These are phyloP conservation scores for Boletus subparvulus DNA, from an alignment of 768 basidiomycete species.

Conservation along the genomic window DNA sequence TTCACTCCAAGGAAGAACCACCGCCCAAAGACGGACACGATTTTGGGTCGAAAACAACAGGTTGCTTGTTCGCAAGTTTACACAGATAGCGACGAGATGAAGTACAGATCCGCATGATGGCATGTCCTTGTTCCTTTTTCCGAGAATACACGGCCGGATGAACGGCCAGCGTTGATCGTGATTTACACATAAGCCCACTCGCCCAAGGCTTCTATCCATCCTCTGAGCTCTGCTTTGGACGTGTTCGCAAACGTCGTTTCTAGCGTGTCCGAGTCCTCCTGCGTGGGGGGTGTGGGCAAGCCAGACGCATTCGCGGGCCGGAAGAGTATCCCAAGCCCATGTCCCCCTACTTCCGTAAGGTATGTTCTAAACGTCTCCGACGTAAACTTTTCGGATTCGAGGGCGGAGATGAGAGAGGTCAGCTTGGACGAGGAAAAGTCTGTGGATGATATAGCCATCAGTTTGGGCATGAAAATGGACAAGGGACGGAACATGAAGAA, in stretches of 20 bases:
- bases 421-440: constrained; percentile 68
- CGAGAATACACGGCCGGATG: not conserved
- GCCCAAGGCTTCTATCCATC: constrained; percentile 39
- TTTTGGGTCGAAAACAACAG: not conserved
- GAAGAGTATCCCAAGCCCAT: constrained; percentile 84
- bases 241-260: constrained; percentile 28
- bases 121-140: not conserved
- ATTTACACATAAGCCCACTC: constrained; percentile 41
- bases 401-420: constrained; percentile 53
- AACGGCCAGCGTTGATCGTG: not conserved
- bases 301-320: constrained; percentile 36
- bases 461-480: not conserved
- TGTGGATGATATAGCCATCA: constrained; percentile 29
- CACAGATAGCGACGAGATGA: constrained; percentile 6
- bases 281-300: constrained; percentile 29
- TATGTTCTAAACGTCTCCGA: constrained; percentile 50
- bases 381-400: constrained; percentile 39
- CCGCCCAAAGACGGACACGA: no score
- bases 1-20: not conserved
- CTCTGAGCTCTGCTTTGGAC: constrained; percentile 28
- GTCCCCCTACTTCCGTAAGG: constrained; percentile 90
- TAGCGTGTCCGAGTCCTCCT: constrained; percentile 10
- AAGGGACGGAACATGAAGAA: not conserved
- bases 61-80: not conserved
- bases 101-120: not conserved